These are phyloP conservation scores for Fusarium goolgardi DNA, from an alignment of 2,329 filamentous ascomycete species.

Conservation along the genomic window DNA sequence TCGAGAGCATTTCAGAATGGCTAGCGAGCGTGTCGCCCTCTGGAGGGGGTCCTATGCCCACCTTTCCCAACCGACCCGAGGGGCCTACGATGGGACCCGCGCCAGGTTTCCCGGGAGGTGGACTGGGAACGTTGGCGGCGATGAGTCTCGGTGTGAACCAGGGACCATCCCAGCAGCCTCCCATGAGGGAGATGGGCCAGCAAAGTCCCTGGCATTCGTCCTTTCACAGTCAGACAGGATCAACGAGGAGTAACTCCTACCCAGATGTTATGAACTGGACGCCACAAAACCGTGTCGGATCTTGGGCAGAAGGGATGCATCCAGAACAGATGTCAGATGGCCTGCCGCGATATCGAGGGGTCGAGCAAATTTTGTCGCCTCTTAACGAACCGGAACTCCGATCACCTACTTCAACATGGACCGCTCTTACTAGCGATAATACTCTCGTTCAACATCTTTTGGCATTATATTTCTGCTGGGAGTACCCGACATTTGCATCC, in stretches of 20 bases:
- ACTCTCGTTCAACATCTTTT: conserved; percentile 72
- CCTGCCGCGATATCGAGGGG: conserved; percentile 53
- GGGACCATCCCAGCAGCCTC: conserved; percentile 50
- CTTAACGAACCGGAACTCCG: conserved; percentile 58
- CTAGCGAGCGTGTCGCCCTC: conserved; percentile 54
- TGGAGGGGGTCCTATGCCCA: conserved; percentile 47
- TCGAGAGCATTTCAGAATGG: conserved; percentile 68
- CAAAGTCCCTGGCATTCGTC: conserved; percentile 64
- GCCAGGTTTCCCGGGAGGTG: conserved; percentile 47
- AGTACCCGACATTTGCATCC: conserved; percentile 79
- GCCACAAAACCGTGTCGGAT: conserved; percentile 60
- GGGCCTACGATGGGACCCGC: conserved; percentile 37
- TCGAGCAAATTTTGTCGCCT: conserved; percentile 63
- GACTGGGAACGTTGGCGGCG: conserved; percentile 47
- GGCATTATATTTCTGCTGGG: conserved; percentile 78
- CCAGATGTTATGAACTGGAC: conserved; percentile 61
- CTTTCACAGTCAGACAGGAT: conserved; percentile 58
- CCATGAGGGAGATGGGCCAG: conserved; percentile 55
- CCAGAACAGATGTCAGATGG: conserved; percentile 50
- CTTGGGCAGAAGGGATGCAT: conserved; percentile 61
- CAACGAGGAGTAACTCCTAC: conserved; percentile 60
- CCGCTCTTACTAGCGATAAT: conserved; percentile 67
- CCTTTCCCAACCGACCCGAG: conserved; percentile 43
- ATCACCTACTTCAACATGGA: conserved; percentile 65
- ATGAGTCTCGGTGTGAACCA: conserved; percentile 50